Evolutionary conservation across 2,329 filamentous ascomycete genomes (phyloP), one percentile per base, ranked within the genome.

Genomic region (Helicocarpus griseus): DNA sequence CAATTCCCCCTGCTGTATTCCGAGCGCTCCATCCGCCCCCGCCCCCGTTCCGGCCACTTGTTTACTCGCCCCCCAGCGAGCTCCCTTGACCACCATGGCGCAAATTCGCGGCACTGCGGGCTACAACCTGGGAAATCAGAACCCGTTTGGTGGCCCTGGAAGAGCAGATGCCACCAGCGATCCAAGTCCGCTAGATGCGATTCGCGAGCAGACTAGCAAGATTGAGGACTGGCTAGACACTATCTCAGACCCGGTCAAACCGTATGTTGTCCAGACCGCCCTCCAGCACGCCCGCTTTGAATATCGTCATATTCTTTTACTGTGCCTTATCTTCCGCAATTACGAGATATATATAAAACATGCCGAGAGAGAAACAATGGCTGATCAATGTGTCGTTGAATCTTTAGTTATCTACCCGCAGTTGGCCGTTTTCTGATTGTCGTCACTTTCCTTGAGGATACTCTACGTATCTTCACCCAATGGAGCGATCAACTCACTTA

Each of bases 401-500:
- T 63, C 56, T 59, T 64, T 66, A 95, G 90, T 57, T 94, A 95
- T 68, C 80, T 98, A 41, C 93, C 93, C 53, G 89, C 88, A 58
- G 91, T 98, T 75, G 93, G 93, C 60, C 88, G 93, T 60, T 97
- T 97, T 72, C 74, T 98, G 60, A 98, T 98, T 62, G 93, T 98
- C 52, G 93, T 97, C 50, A 98, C 93, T 56, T 98, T 98, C 74
- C 78, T 98, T 61, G 93, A 98, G 73, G 93, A 98, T 76, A 89
- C 90, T 47, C 77, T 98, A 56, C 83, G 93, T 68, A 98, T 98
- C 72, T 77, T 97, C 62, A 98, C 93, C 60, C 93, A 98, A 82
- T 98, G 93, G 90, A 83, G 69, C 66, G 93, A 97, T 69, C 93
- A 98, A 77, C 80, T 98, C 54, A 77, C 87, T 55, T 98, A 97